Evolutionary conservation across 1,284 basidiomycete species (phyloP), one percentile per base, ranked within the genome.

Genomic region (Austroboletus olivaceoglutinosus): DNA sequence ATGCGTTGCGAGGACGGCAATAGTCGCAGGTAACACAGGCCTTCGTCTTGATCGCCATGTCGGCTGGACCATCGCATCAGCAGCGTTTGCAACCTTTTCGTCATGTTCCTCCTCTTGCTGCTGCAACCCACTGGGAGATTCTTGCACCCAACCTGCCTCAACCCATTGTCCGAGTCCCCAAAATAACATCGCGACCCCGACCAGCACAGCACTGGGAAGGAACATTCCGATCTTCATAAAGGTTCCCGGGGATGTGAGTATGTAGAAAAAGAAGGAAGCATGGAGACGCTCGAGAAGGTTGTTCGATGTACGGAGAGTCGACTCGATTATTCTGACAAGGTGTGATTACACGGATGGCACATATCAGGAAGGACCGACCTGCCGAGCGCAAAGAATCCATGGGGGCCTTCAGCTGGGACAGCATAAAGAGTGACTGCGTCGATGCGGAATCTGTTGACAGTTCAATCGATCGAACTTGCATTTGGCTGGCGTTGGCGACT

Each of bases 201-300:
- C 77, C 7, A 96, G 64, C 25, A 97, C 78, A 0, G 82, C 89
- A 47, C 90, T 90, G 0, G 94, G 93, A 4, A 98, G 78, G 68
- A 92, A 98, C 62, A 78, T 83, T 1, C 92, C 93, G 16, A 97
- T 92, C 62, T 94, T 91, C 61, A 93, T 77, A 71, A 96, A 96
- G 2, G 76, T 77, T n/a, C 80, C 79, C 0, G 89, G 82, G 23
- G 77, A 78, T 5, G 89, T 83, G 52, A 95, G 73, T 52, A 98
- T 77, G 72, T 94, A 98, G 72, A 98, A 93, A 75, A 97, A 96
- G 72, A 95, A 94, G 2, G 92, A 95, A 5, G 94, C 93, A 67
- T 98, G 94, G 21, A 98, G 82, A 13, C 94, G 84, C 65, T 98
- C 94, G 12, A 97, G 79, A 8, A 97, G 79, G 65, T 98, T 98